Base-by-base conservation (phyloP, 2,329 filamentous ascomycete species). In the Parasarocladium wereldwijsianum region DNA sequence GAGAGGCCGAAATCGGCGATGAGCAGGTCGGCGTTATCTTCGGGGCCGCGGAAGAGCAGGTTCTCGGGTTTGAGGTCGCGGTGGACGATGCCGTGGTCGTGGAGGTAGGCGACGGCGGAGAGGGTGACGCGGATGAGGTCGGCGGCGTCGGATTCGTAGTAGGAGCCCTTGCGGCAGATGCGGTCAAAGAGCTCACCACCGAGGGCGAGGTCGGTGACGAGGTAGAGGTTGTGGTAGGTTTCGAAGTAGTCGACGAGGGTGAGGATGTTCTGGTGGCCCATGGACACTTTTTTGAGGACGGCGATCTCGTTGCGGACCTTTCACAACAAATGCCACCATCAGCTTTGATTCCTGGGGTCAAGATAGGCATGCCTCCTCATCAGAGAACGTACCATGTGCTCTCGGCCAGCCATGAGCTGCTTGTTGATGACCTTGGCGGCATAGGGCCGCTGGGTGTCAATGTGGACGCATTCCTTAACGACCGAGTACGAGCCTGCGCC, bases 351-450 rank as follows among this genome's bases (percentile, higher is more conserved):
- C n/a, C n/a, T n/a, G n/a, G n/a, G n/a, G n/a, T n/a, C n/a, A n/a
- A n/a, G n/a, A n/a, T n/a, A n/a, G n/a, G n/a, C n/a, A n/a, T n/a
- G n/a, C n/a, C n/a, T n/a, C n/a, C n/a, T n/a, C n/a, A n/a, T n/a
- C n/a, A n/a, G n/a, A 22, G 33, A 24, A 45, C 58, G 37, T 50
- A 94, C 90, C 90, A 98, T 98, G 55, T 96, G 90, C 59, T 98
- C 90, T 42, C 90, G 71, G 19, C 90, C 90, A 6, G 85, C 82
- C 90, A 98, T 98, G 41, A 98, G 64, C 34, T 87, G 70, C 67
- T 98, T 98, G 62, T 98, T 98, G 58, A 98, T 98, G 38, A 98
- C 90, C 55, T 98, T 98, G 37, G 90, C 87, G 17, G 90, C 90
- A 75, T 96, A 98, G 58, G 94, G 96, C 41, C 86, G 76, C 26